Percentiles rank a stretch among this genome's conserved stretches.
These are phyloP conservation scores for Yamadazyma aaseri DNA, from an alignment of 1,139 yeast species.

Conservation along the genomic window DNA sequence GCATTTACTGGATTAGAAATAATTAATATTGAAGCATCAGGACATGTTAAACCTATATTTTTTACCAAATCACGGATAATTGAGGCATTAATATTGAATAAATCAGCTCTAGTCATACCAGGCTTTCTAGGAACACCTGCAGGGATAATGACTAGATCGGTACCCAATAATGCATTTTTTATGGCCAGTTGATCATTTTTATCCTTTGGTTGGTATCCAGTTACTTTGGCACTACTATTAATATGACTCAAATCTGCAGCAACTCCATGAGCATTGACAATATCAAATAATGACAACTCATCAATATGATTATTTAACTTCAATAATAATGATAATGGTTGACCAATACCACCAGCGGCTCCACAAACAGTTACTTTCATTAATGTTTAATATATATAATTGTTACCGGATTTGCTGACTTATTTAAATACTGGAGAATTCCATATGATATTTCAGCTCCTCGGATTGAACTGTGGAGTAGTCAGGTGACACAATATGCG, in stretches of 20 bases:
- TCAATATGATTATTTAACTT: constrained; percentile 56
- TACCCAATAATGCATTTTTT: constrained; percentile 48
- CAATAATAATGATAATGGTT: constrained; percentile 65
- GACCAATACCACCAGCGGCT: constrained; percentile 83
- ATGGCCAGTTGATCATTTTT: constrained; percentile 51
- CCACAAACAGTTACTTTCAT: constrained; percentile 74
- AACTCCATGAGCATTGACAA: constrained; percentile 68
- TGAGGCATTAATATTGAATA: constrained; percentile 71
- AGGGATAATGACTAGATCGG: constrained; percentile 68
- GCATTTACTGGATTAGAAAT: constrained; percentile 77
- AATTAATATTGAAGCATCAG: constrained; percentile 62
- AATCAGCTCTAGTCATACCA: constrained; percentile 77
- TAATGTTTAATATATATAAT: too few species aligned
- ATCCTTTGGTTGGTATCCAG: constrained; percentile 53
- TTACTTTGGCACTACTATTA: constrained; percentile 55
- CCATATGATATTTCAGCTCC: background rate
- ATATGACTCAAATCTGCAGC: constrained; percentile 76
- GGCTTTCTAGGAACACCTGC: constrained; percentile 85
- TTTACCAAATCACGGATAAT: constrained; percentile 62
- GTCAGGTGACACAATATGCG: too few species aligned
- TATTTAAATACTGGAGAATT: background rate
- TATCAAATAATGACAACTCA: constrained; percentile 62
- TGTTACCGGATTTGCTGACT: background rate
- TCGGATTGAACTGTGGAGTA: constrained; percentile 2
- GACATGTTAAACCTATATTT: constrained; percentile 56